Evolutionary conservation across 2,329 filamentous ascomycete species (phyloP).

Genomic region (Dothideomycetes sp.): DNA sequence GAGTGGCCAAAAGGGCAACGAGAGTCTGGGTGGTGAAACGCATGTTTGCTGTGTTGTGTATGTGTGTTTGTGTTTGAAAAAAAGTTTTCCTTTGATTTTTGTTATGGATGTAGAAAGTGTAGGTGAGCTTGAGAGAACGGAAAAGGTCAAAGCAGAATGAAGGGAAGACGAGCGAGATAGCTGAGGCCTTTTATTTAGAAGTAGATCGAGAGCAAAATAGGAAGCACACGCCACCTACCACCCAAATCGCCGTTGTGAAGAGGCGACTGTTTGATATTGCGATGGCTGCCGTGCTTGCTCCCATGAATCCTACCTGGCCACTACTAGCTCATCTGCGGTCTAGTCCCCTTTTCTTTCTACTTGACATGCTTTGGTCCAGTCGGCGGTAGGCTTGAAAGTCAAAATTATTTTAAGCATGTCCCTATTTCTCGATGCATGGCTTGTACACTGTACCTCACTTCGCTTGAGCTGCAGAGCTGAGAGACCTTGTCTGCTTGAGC

Average conservation of each 20-base stretch:
- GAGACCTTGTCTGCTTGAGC: too few relatives aligned
- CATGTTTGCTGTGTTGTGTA: constrained; percentile 31
- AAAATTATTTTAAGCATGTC: too few relatives aligned
- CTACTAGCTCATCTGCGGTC: too few relatives aligned
- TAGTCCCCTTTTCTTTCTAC: too few relatives aligned
- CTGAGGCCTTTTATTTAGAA: constrained; percentile 1
- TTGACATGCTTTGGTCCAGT: too few relatives aligned
- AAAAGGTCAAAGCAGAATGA: not conserved
- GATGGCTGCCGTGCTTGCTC: constrained; percentile 5
- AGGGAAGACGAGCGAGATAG: not conserved
- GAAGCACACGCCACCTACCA: constrained; percentile 9
- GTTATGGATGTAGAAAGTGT: not conserved
- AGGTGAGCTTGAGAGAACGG: not conserved
- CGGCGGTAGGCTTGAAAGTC: too few relatives aligned
- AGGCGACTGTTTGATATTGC: constrained; percentile 9
- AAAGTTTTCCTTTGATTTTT: too few relatives aligned
- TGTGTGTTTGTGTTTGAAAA: not conserved
- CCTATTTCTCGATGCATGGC: too few relatives aligned
- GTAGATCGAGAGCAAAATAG: constrained; percentile 2
- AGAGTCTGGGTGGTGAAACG: constrained; percentile 35
- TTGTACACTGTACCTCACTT: too few relatives aligned
- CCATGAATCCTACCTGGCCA: constrained; percentile 4
- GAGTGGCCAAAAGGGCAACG: constrained; percentile 36
- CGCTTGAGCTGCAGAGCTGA: too few relatives aligned
- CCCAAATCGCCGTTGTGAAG: constrained; percentile 3